Evolutionary conservation across 2,329 filamentous ascomycete species (phyloP).

Genomic region (Cytospora chrysosperma): DNA sequence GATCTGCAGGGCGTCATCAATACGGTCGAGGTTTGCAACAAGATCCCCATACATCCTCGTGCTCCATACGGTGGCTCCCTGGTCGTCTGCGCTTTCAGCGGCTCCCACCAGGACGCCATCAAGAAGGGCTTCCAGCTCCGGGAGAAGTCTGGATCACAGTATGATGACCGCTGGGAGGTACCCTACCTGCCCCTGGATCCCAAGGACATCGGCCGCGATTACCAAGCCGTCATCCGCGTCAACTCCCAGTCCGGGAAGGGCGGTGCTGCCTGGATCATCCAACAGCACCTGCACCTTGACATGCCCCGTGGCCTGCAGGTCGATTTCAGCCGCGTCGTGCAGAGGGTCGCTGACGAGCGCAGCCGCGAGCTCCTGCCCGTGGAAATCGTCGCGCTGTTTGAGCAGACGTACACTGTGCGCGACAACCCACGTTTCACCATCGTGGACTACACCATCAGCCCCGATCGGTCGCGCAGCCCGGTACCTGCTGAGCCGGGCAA

Average conservation of each 20-base stretch:
- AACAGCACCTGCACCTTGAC: conserved; percentile 84
- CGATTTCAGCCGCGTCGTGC: conserved; percentile 85
- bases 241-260: conserved; percentile 97
- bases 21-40: conserved; percentile 87
- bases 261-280: conserved; percentile 90
- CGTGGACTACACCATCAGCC: conserved; percentile 86
- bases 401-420: conserved; percentile 81
- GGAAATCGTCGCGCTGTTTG: conserved; percentile 87
- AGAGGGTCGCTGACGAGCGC: conserved; percentile 74
- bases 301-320: conserved; percentile 89
- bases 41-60: conserved; percentile 87
- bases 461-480: conserved; percentile 77
- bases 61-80: conserved; percentile 89
- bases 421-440: conserved; percentile 82
- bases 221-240: conserved; percentile 96
- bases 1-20: conserved; percentile 84
- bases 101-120: conserved; percentile 93
- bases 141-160: conserved; percentile 55
- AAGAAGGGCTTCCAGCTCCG: conserved; percentile 84
- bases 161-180: conserved; percentile 74
- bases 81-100: conserved; percentile 89
- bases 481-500: conserved; percentile 66
- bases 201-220: conserved; percentile 90
- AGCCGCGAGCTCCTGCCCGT: conserved; percentile 79
- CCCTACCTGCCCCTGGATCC: conserved; percentile 94